Percentiles rank a stretch among this genome's conserved stretches.
Conservation (phyloP, 2,329 filamentous ascomycete species). For the Fusarium sp. region DNA sequence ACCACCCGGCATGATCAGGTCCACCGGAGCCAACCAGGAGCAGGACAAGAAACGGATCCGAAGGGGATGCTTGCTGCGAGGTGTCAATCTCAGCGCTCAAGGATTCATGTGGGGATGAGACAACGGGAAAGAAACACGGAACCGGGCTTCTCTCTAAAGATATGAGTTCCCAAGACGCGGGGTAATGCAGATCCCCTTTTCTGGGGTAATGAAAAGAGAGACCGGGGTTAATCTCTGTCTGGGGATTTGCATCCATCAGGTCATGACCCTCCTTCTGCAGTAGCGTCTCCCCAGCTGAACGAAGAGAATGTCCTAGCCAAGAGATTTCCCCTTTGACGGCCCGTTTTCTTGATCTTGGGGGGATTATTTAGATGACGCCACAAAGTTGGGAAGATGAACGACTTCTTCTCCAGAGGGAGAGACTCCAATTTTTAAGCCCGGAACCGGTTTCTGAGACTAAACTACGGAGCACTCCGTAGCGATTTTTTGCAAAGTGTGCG, state of each 20-base stretch:
- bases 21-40: neutral
- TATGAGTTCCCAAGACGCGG: constrained; percentile 24
- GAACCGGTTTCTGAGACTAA: neutral
- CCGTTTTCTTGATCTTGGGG: neutral
- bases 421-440: constrained; percentile 9
- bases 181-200: constrained; percentile 33
- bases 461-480: neutral
- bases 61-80: constrained; percentile 11
- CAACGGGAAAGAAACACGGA: constrained; percentile 1
- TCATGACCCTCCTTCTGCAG: neutral
- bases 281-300: neutral
- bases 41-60: neutral
- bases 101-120: constrained; percentile 10
- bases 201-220: constrained; percentile 24
- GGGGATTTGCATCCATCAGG: constrained; percentile 4
- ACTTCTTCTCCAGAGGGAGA: neutral
- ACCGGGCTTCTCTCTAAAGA: neutral
- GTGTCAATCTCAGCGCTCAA: neutral
- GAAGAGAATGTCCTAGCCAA: neutral
- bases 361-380: constrained; percentile 11
- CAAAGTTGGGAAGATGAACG: neutral
- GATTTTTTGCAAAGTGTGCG: neutral
- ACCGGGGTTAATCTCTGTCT: constrained; percentile 1
- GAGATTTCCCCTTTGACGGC: neutral
- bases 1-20: constrained; percentile 27